Base-by-base conservation (phyloP, 305 asterid species). In the Solanum aculeatissimum region DNA sequence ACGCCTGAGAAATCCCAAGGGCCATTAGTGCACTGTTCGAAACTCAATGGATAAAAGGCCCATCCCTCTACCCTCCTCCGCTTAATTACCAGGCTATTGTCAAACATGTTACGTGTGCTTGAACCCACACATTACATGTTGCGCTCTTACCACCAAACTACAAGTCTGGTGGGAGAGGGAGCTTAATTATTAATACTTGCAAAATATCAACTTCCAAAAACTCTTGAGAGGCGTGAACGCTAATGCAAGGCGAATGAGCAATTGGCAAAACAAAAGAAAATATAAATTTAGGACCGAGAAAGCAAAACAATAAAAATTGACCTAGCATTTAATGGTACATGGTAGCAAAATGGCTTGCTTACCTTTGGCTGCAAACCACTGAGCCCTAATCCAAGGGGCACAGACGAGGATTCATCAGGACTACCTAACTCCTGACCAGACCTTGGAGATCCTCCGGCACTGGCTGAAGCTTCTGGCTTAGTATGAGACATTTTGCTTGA, bases 301-400 rank as follows among this genome's bases (percentile, higher is more conserved):
- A 45, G 60, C 21, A 74, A 74, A 53, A 15, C 60, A 9, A 47
- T 5, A 47, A 74, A 74, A 74, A 4, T 71, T 74, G 42, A 47
- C 81, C 42, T 25, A 74, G 42, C 81, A 25, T 27, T 45, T 74
- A 25, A 45, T 47, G 81, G 60, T 25, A 74, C 23, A 74, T 74
- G 60, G 85, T 40, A 80, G 60, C 49, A 70, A 35, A 53, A 80
- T 55, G 79, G 47, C 25, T 9, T n/a, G 63, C 87, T 47, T 85
- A 93, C 99, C 98, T 91, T 94, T 13, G 98, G 94, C 85, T 91
- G 96, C 89, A 96, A 93, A 66, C 92, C 93, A 60, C 95, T 94
- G 15, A 91, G 86, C 80, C 99, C 98, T 89, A 96, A 84, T 54
- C 99, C 99, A 84, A 93, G 90, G 83, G 99, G 99, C 80, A 86